phyloP scores from a whole-genome alignment of 441 rosid genomes.

The Erodium moschatum region DNA sequence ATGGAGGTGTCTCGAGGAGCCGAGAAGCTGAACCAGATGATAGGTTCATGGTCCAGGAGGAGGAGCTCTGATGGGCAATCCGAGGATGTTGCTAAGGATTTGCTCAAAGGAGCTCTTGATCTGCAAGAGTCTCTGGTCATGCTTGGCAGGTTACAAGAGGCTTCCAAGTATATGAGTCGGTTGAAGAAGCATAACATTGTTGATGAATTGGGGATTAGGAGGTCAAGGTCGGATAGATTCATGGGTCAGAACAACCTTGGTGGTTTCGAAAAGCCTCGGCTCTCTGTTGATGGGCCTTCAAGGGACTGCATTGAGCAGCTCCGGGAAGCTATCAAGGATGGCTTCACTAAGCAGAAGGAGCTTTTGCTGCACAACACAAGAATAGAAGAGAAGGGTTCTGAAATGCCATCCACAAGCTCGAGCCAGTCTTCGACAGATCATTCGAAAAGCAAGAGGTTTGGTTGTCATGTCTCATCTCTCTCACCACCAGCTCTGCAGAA shows the following conservation, averaged over 20 bases:
- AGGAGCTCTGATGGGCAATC: conserved; percentile 31
- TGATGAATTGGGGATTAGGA: too few species aligned
- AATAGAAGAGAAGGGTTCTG: conserved; percentile 25
- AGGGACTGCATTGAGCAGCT: conserved; percentile 54
- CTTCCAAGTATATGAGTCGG: conserved; percentile 39
- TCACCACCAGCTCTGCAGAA: conserved; percentile 22
- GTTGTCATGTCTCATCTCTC: conserved; percentile 20
- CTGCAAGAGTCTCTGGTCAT: conserved; percentile 71
- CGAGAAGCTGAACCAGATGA: conserved; percentile 60
- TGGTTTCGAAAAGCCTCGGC: too few species aligned
- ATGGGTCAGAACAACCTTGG: too few species aligned
- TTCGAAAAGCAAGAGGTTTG: conserved; percentile 20
- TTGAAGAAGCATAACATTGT: conserved; percentile 31
- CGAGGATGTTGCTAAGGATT: conserved; percentile 55
- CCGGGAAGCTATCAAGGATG: conserved; percentile 41
- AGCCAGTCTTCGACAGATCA: conserved; percentile 43
- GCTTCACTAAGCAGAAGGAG: conserved; percentile 56
- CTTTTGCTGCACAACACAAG: conserved; percentile 22
- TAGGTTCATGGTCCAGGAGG: conserved; percentile 57
- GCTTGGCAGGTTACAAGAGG: conserved; percentile 73
- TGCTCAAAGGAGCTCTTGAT: conserved; percentile 77
- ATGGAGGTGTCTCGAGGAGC: conserved; percentile 69
- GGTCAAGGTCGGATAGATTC: too few species aligned
- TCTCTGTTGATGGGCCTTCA: conserved; percentile 36
- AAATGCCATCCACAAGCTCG: conserved; percentile 54